phyloP scores from a whole-genome alignment of 768 basidiomycete species.

The Cyathus striatus region DNA sequence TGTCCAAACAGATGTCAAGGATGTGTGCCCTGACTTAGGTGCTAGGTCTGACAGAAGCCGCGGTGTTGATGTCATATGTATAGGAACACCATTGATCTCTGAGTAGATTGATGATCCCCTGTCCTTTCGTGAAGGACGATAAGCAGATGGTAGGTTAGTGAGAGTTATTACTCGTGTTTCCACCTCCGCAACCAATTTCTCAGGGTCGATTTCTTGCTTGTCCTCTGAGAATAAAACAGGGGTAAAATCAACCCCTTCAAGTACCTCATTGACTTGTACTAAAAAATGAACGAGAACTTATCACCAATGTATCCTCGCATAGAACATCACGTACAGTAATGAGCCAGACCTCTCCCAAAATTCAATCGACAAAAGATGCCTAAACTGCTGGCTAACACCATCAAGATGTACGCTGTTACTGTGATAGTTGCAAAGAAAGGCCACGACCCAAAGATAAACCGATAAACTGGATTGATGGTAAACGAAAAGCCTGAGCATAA shows the following conservation, averaged over 20 bases:
- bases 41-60: slow-evolving; percentile 19
- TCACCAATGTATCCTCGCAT: neutral
- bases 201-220: slow-evolving; percentile 9
- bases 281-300: neutral
- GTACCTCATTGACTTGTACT: slow-evolving; percentile 35
- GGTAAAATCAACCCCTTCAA: slow-evolving; percentile 39
- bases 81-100: slow-evolving; percentile 12
- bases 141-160: neutral
- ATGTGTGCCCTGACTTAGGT: too few species aligned
- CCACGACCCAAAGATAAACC: slow-evolving; percentile 37
- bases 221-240: slow-evolving; percentile 32
- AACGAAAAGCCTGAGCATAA: neutral
- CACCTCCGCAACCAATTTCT: slow-evolving; percentile 9
- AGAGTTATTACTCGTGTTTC: neutral
- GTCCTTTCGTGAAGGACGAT: neutral
- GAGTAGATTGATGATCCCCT: slow-evolving; percentile 20
- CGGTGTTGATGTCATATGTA: slow-evolving; percentile 21
- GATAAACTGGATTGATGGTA: slow-evolving; percentile 34
- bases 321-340: slow-evolving; percentile 37
- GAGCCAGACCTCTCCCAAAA: slow-evolving; percentile 50
- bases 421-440: slow-evolving; percentile 45
- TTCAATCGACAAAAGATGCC: slow-evolving; percentile 46
- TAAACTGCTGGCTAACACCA: slow-evolving; percentile 33
- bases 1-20: too few species aligned
- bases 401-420: slow-evolving; percentile 34